These are phyloP conservation scores for Cercospora citrullina DNA, from an alignment of 2,329 filamentous ascomycete species.

Conservation along the genomic window DNA sequence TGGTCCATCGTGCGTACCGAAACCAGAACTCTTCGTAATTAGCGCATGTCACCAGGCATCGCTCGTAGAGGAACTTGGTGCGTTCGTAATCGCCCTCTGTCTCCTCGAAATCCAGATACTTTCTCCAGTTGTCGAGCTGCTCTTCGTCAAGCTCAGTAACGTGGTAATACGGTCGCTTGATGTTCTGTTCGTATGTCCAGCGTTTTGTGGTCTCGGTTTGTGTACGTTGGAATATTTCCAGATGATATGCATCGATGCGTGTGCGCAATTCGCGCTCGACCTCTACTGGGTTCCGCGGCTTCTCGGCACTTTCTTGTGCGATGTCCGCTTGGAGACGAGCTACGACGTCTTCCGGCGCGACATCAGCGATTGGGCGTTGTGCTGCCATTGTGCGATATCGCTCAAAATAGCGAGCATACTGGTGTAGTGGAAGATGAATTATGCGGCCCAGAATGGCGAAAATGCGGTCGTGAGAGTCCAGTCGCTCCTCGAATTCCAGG, in stretches of 20 bases:
- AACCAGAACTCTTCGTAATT: constrained; percentile 98
- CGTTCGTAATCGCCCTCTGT: constrained; percentile 73
- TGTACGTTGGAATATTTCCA: constrained; percentile 76
- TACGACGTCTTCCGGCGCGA: constrained; percentile 69
- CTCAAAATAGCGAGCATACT: constrained; percentile 93
- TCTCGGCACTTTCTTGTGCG: constrained; percentile 59
- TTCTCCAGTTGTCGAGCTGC: constrained; percentile 87
- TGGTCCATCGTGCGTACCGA: constrained; percentile 95
- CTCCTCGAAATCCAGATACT: constrained; percentile 96
- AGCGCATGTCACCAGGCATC: constrained; percentile 87
- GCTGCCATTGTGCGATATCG: constrained; percentile 78
- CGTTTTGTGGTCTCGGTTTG: constrained; percentile 87
- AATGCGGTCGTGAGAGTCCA: constrained; percentile 80
- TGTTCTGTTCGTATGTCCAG: constrained; percentile 91
- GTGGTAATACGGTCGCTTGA: constrained; percentile 96
- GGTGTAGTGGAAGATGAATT: constrained; percentile 89
- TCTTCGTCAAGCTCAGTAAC: constrained; percentile 86
- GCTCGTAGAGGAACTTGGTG: constrained; percentile 83
- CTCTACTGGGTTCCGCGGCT: constrained; percentile 73
- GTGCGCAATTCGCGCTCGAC: constrained; percentile 78
- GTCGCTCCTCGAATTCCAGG: constrained; percentile 90
- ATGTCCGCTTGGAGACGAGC: constrained; percentile 70
- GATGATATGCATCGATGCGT: constrained; percentile 77
- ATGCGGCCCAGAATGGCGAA: constrained; percentile 81
- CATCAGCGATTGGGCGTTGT: constrained; percentile 68